Conservation (phyloP, 2,329 filamentous ascomycete genomes). For the Fusarium anthophilum region DNA sequence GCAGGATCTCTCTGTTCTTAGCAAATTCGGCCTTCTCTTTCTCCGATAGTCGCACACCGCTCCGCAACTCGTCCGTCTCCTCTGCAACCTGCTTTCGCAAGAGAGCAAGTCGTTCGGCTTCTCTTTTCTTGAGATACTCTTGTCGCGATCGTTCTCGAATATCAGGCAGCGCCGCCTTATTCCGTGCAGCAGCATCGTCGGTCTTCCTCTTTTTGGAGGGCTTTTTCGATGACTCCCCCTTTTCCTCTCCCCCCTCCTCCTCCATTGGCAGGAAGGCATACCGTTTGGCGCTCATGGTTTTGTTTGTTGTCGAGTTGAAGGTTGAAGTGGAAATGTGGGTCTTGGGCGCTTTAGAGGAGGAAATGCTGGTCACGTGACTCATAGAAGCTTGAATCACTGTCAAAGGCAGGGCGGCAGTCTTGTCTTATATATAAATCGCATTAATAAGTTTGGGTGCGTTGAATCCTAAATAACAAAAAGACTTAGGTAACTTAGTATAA, state of each 20-base stretch:
- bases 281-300: constrained; percentile 59
- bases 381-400: not conserved
- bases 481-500: not conserved
- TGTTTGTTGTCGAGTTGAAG: not conserved
- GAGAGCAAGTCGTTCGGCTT: constrained; percentile 85
- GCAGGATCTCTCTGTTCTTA: constrained; percentile 83
- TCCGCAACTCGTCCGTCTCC: constrained; percentile 82
- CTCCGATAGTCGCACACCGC: constrained; percentile 78
- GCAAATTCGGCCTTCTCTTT: constrained; percentile 88
- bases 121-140: constrained; percentile 92
- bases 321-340: not conserved
- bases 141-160: constrained; percentile 86
- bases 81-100: constrained; percentile 90
- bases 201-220: constrained; percentile 64
- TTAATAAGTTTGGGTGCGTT: not conserved
- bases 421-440: not conserved
- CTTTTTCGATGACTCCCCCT: constrained; percentile 68
- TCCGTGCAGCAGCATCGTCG: constrained; percentile 70
- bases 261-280: constrained; percentile 76
- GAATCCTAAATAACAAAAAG: not conserved
- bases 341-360: not conserved
- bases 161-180: constrained; percentile 80
- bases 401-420: not conserved
- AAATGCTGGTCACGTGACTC: not conserved
- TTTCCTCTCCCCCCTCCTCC: constrained; percentile 74